phyloP scores from a whole-genome alignment of 78 protist species.

The Isochrysis galbana region DNA sequence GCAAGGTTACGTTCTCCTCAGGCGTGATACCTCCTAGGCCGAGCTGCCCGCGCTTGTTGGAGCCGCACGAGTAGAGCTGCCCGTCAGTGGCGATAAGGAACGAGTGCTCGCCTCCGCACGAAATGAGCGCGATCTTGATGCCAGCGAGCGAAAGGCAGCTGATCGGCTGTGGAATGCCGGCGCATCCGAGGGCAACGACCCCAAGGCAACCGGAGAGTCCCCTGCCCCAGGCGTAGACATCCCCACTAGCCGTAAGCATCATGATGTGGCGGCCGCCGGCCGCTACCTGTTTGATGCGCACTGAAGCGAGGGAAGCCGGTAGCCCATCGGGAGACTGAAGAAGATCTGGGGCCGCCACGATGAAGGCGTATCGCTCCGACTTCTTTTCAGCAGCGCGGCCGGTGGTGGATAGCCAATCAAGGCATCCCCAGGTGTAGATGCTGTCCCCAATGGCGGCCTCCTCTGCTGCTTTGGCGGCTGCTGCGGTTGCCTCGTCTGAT shows the following conservation, averaged over 20 bases:
- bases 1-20: not conserved
- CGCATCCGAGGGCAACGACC: slow-evolving; percentile 1
- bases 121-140: not conserved
- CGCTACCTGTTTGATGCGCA: not conserved
- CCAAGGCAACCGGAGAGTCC: slow-evolving; percentile 39
- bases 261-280: not conserved
- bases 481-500: too few relatives aligned
- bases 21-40: not conserved
- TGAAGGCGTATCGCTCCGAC: not conserved
- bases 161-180: not conserved
- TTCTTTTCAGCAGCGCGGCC: not conserved
- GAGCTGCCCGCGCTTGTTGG: not conserved
- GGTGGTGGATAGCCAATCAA: not conserved
- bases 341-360: not conserved
- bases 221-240: slow-evolving; percentile 41
- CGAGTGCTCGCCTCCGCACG: not conserved
- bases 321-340: not conserved
- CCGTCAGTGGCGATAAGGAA: not conserved
- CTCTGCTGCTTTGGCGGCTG: too few relatives aligned
- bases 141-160: not conserved
- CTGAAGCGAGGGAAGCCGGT: not conserved
- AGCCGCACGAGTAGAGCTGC: not conserved
- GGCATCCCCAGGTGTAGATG: not conserved
- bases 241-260: not conserved
- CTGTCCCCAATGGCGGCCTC: too few relatives aligned